phyloP scores from a whole-genome alignment of 257 asterid species.

The Salvia miltiorrhiza region DNA sequence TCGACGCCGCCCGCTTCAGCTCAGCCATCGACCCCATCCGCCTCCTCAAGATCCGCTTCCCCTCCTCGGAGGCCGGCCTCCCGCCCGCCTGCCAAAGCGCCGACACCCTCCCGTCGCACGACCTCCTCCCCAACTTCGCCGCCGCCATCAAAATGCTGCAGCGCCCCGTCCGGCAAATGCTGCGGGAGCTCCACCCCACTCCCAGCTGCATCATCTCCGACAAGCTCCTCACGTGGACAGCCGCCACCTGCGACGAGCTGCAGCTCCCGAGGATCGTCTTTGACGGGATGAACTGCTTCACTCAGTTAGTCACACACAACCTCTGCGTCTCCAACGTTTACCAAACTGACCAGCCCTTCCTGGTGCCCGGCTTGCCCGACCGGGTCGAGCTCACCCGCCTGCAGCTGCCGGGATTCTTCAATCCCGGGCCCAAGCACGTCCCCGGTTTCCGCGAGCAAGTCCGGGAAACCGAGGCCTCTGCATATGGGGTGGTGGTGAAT shows the following conservation, averaged over 20 bases:
- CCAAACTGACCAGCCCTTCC: not conserved
- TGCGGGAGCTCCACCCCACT: not conserved
- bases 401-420: not conserved
- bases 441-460: not conserved
- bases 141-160: not conserved
- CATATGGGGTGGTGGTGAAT: not conserved
- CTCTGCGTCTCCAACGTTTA: not conserved
- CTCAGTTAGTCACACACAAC: not conserved
- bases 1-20: too few relatives aligned
- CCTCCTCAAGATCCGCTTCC: too few relatives aligned
- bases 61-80: too few relatives aligned
- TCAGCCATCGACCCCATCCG: too few relatives aligned
- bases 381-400: not conserved
- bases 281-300: not conserved
- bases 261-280: not conserved
- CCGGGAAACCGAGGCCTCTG: not conserved
- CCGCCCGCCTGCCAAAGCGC: too few relatives aligned
- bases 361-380: not conserved
- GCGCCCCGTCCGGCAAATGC: not conserved
- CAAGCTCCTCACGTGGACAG: not conserved
- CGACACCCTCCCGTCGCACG: too few relatives aligned
- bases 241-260: not conserved
- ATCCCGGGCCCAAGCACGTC: not conserved
- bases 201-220: constrained; percentile 4
- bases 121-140: too few relatives aligned